Percentiles rank a stretch among this genome's conserved stretches.
These are phyloP conservation scores for Dysphania ambrosioides DNA, from an alignment of 148 eudicot species.

Conservation along the genomic window DNA sequence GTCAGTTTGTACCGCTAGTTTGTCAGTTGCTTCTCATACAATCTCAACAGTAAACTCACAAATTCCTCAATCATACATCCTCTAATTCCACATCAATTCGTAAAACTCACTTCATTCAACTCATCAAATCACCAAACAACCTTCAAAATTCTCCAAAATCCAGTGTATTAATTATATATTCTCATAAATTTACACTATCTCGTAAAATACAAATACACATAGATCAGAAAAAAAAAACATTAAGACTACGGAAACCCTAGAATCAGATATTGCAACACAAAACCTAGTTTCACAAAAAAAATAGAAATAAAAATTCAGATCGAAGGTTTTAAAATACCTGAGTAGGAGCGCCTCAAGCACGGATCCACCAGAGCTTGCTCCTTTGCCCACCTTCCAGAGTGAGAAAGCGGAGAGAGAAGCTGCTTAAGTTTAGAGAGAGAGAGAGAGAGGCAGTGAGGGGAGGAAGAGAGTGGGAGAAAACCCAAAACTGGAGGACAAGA, in stretches of 20 bases:
- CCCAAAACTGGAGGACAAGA: slow-evolving; percentile 34
- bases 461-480: too few species aligned
- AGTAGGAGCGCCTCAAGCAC: neutral
- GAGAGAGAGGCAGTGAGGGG: too few species aligned
- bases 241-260: slow-evolving; percentile 24
- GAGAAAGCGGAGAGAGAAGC: slow-evolving; percentile 24
- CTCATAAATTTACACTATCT: neutral
- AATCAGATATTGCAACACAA: slow-evolving; percentile 23
- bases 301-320: slow-evolving; percentile 22
- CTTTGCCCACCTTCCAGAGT: slow-evolving; percentile 7
- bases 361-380: slow-evolving; percentile 10
- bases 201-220: slow-evolving; percentile 4
- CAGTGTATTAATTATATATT: neutral
- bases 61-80: neutral
- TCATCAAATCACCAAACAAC: neutral
- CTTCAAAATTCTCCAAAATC: neutral
- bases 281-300: neutral
- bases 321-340: slow-evolving; percentile 3
- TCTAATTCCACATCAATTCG: too few species aligned
- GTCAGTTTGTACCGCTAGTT: neutral
- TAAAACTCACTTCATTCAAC: neutral
- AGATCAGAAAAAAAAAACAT: slow-evolving; percentile 14
- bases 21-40: neutral
- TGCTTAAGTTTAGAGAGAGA: slow-evolving; percentile 20
- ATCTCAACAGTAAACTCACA: neutral